Evolutionary conservation across 768 basidiomycete species (phyloP), one percentile per base, ranked within the genome.

Genomic region (Mrakia frigida): DNA sequence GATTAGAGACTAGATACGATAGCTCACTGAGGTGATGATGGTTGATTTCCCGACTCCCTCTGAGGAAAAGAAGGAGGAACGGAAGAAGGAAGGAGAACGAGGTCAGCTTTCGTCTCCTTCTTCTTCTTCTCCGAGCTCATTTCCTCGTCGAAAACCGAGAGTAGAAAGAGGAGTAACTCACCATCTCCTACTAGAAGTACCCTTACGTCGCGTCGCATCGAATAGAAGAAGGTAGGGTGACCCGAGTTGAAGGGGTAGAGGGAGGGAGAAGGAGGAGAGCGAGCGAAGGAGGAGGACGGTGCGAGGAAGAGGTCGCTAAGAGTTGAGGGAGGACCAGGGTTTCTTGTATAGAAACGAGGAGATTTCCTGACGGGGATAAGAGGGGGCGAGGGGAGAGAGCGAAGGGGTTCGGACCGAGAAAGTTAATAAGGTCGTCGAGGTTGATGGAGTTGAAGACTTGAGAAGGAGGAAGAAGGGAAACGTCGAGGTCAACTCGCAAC

Each of bases 1-100:
- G 28, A 43, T 74, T n/a, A 31, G 56, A 41, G 23, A 39, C 14
- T 33, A n/a, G n/a, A n/a, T n/a, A 35, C 31, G 35, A 28, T 23
- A 37, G 33, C 70, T 70, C n/a, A 77, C 72, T 28, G 94, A 94
- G 28, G 94, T 97, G 82, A 98, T 90, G 82, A 98, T 94, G 65
- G 94, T 94, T 83, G 93, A 95, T 87, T 99, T 99, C 79, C 96
- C 96, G 80, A 98, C 96, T 79, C 92, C 93, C 87, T 96, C 94
- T 98, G 83, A n/a, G 53, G 72, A 73, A 74, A n/a, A 28, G 16
- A 35, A 53, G 18, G 50, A 21, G 37, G 35, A 2, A 28, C 1
- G 50, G 46, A 14, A 18, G 16, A 73, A 74, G 35, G 33, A 13
- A 31, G 65, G n/a, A 60, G 59, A 21, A 39, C 1, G 60, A 50